Conservation (phyloP, 2,329 filamentous ascomycete genomes). For the Knufia petricola region DNA sequence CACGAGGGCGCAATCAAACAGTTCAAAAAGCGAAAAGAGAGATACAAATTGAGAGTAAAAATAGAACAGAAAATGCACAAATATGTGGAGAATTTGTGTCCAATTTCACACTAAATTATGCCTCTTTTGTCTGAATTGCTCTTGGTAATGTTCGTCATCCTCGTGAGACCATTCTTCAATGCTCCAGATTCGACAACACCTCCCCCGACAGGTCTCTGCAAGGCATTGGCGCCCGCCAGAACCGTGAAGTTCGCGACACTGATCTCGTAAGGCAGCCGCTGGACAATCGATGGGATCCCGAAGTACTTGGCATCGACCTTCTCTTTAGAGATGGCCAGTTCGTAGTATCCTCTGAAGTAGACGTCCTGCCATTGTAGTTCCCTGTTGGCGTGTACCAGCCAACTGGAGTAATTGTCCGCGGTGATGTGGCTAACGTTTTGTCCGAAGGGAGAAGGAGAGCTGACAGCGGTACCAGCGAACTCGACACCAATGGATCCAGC, state of each 20-base stretch:
- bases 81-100: too few species aligned
- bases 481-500: slow-evolving; percentile 50
- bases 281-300: slow-evolving; percentile 47
- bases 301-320: slow-evolving; percentile 54
- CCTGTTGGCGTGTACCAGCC: slow-evolving; percentile 42
- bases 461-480: slow-evolving; percentile 57
- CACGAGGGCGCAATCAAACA: too few species aligned
- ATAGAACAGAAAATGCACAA: too few species aligned
- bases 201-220: slow-evolving; percentile 39
- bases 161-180: slow-evolving; percentile 24
- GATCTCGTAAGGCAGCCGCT: slow-evolving; percentile 53
- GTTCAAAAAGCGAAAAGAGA: too few species aligned
- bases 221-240: slow-evolving; percentile 48
- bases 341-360: slow-evolving; percentile 63
- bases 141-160: slow-evolving; percentile 26
- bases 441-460: slow-evolving; percentile 48
- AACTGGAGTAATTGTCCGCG: slow-evolving; percentile 34
- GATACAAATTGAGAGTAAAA: background rate
- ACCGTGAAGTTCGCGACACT: slow-evolving; percentile 61
- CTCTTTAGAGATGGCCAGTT: slow-evolving; percentile 49
- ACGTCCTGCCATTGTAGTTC: slow-evolving; percentile 63
- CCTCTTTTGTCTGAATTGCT: too few species aligned
- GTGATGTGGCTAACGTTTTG: slow-evolving; percentile 43
- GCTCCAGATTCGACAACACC: slow-evolving; percentile 36
- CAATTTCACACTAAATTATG: too few species aligned